Percentiles rank a stretch among this genome's conserved stretches.
Conservation (phyloP, 148 eudicot species). For the Heliosperma pusillum region DNA sequence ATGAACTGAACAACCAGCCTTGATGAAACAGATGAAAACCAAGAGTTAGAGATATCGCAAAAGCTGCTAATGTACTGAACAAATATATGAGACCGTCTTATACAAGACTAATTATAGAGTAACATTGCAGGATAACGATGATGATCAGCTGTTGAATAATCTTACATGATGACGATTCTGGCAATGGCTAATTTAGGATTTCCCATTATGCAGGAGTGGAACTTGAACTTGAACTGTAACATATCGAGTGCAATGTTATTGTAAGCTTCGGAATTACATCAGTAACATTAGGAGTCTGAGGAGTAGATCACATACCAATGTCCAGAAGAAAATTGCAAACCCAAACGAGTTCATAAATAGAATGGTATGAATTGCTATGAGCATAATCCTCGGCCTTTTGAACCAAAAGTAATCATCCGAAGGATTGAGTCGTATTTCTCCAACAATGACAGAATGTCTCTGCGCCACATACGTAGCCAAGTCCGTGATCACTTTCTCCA, state of each 20-base stretch:
- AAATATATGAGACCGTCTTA: too few relatives aligned
- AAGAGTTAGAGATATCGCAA: background rate
- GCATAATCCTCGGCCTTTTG: slow-evolving; percentile 25
- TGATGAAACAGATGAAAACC: slow-evolving; percentile 1
- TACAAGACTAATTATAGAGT: too few relatives aligned
- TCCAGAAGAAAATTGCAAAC: slow-evolving; percentile 36
- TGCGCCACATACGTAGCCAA: slow-evolving; percentile 23
- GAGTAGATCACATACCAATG: slow-evolving; percentile 11
- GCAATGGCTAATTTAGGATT: slow-evolving; percentile 31
- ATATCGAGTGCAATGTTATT: background rate
- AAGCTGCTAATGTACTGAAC: too few relatives aligned
- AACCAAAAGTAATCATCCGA: slow-evolving; percentile 41
- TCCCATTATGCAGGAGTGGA: slow-evolving; percentile 58
- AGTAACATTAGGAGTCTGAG: background rate
- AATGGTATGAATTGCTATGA: slow-evolving; percentile 25
- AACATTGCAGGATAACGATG: background rate
- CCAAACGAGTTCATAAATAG: slow-evolving; percentile 35
- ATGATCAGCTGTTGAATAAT: background rate
- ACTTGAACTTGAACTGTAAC: slow-evolving; percentile 39
- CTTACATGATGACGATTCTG: slow-evolving; percentile 44
- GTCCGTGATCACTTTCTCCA: slow-evolving; percentile 31
- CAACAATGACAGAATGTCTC: slow-evolving; percentile 23
- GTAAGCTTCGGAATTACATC: background rate
- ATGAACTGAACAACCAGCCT: slow-evolving; percentile 48
- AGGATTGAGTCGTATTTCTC: slow-evolving; percentile 17